A percentile compares a stretch with the other conserved stretches of the same genome.
Evolutionary conservation across 1,284 basidiomycete species (phyloP).

Genomic region (Volvariella surrecta): DNA sequence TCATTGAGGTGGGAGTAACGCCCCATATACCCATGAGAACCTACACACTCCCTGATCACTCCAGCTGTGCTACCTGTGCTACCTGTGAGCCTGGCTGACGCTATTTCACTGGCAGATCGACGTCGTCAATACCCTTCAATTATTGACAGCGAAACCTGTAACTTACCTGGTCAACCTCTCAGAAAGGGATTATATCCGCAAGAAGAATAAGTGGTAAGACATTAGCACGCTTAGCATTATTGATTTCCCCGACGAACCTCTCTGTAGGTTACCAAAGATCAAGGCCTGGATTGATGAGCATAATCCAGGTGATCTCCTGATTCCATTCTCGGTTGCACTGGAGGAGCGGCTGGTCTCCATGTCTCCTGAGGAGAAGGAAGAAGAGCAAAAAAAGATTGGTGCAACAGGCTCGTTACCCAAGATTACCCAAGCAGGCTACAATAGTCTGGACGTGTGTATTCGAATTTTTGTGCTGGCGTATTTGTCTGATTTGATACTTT

Average conservation of each 20-base stretch:
- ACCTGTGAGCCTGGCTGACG: neutral
- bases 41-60: slow-evolving; percentile 35
- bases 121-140: slow-evolving; percentile 86
- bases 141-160: slow-evolving; percentile 96
- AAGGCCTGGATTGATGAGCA: slow-evolving; percentile 97
- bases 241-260: neutral
- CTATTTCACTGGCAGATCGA: slow-evolving; percentile 61
- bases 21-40: slow-evolving; percentile 58
- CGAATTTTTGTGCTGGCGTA: slow-evolving; percentile 6
- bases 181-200: slow-evolving; percentile 91
- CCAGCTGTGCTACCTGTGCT: neutral
- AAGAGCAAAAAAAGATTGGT: slow-evolving; percentile 69
- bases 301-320: slow-evolving; percentile 93
- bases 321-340: slow-evolving; percentile 95
- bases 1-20: slow-evolving; percentile 71
- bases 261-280: slow-evolving; percentile 83
- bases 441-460: slow-evolving; percentile 66
- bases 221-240: neutral
- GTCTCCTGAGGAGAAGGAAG: slow-evolving; percentile 65
- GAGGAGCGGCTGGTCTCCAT: slow-evolving; percentile 84
- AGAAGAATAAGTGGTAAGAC: slow-evolving; percentile 96
- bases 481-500: neutral
- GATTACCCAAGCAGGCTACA: slow-evolving; percentile 90
- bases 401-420: slow-evolving; percentile 74
- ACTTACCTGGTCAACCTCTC: slow-evolving; percentile 98